phyloP scores from a whole-genome alignment of 2,329 filamentous ascomycete genomes.

The Pseudocercospora crystallina region DNA sequence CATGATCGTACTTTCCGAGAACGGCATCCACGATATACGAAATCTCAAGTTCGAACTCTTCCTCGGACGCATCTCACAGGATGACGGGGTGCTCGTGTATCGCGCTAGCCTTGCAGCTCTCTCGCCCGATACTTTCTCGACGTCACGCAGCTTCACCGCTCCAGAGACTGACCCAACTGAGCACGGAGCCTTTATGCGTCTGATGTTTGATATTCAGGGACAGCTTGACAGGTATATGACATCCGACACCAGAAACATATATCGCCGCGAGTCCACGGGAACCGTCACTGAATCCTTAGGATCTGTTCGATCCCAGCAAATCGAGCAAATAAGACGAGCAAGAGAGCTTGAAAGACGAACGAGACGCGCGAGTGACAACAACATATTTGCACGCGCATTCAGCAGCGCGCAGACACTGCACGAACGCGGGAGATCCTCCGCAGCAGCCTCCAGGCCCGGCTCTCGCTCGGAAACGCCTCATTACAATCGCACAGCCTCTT shows the following conservation, averaged over 20 bases:
- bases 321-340: neutral
- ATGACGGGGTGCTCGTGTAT: slow-evolving; percentile 5
- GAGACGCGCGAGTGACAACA: neutral
- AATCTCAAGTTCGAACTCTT: slow-evolving; percentile 10
- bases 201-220: slow-evolving; percentile 13
- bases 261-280: neutral
- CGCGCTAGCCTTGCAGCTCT: slow-evolving; percentile 13
- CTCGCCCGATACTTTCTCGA: neutral
- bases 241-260: neutral
- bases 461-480: too few species aligned
- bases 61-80: slow-evolving; percentile 3
- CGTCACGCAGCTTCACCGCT: slow-evolving; percentile 6
- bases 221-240: slow-evolving; percentile 8
- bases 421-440: too few species aligned
- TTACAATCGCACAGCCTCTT: too few species aligned
- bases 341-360: neutral
- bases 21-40: slow-evolving; percentile 12
- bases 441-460: too few species aligned
- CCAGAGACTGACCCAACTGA: neutral
- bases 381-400: too few species aligned
- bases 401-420: too few species aligned
- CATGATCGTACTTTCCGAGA: slow-evolving; percentile 20
- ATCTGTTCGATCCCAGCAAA: neutral
- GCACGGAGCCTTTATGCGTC: slow-evolving; percentile 9
- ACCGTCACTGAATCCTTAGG: neutral